Percentiles rank a stretch among this genome's conserved stretches.
phyloP scores from a whole-genome alignment of 202 grass and related monocot genomes.

The Setaria viridis region DNA sequence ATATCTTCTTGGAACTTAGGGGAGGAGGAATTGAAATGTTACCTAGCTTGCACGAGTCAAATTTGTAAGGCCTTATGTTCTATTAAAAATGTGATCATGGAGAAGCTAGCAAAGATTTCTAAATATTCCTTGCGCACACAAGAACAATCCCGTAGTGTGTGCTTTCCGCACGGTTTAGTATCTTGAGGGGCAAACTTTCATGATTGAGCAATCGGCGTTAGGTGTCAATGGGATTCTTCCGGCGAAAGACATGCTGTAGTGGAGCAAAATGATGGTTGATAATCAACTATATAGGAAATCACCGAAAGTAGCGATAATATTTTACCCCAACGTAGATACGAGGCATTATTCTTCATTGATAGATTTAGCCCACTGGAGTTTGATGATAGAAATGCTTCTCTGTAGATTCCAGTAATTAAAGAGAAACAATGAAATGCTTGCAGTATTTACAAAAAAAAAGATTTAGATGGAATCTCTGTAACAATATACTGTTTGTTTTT shows the following conservation, averaged over 20 bases:
- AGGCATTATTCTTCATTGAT: conserved; percentile 4
- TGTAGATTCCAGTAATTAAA: not conserved
- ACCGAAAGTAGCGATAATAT: conserved; percentile 33
- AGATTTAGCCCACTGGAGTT: conserved; percentile 3
- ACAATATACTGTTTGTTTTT: not conserved
- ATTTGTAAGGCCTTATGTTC: conserved; percentile 23
- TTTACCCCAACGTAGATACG: not conserved
- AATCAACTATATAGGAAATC: conserved; percentile 38
- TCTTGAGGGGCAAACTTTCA: conserved; percentile 45
- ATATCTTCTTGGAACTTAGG: conserved; percentile 6
- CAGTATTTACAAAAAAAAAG: not conserved
- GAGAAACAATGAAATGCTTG: conserved; percentile 7
- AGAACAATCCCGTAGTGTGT: conserved; percentile 41
- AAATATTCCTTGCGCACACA: conserved; percentile 50
- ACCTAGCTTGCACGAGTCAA: conserved; percentile 38
- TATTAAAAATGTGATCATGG: not conserved
- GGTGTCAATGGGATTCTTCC: conserved; percentile 56
- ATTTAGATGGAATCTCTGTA: not conserved
- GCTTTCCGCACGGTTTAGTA: conserved; percentile 39
- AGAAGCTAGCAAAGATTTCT: conserved; percentile 26
- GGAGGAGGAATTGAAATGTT: not conserved
- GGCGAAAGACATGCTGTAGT: conserved; percentile 37
- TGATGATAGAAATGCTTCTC: not conserved
- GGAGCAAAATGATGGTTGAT: conserved; percentile 44
- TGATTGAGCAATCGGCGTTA: conserved; percentile 60